Evolutionary conservation across 345 rosid species (phyloP), one percentile per base, ranked within the genome.

Genomic region (Eucalyptus decipiens): DNA sequence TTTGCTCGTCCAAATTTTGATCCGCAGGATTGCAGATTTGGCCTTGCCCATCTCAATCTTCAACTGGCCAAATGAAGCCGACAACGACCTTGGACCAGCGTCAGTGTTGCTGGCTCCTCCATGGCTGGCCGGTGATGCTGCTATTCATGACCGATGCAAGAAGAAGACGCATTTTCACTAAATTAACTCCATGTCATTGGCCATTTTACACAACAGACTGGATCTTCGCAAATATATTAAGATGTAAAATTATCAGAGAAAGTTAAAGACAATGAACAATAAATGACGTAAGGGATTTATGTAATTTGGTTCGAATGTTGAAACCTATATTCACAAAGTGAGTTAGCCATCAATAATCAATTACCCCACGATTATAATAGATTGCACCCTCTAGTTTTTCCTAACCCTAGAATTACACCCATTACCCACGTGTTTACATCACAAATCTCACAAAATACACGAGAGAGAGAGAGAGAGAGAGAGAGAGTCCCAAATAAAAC

Each of bases 251-350:
- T 67, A 67, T 67, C 9, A 1, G 2, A 67, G 80, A 65, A 32
- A 67, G 6, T 67, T 67, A 32, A 32, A 32, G 4, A 67, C 12
- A 9, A 67, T 17, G 7, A 32, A 32, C 23, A 17, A 17, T 5
- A 67, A 67, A 67, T 32, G 42, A 32, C 42, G 2, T 4, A 6
- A 67, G 21, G 5, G 4, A 67, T 67, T 67, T 67, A 8, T 18
- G 0, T 32, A 17, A 32, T n/a, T 67, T 3, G 6, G 12, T 5
- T 17, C 1, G 23, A 32, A 67, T 17, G 4, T 67, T 32, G 4
- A 17, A 67, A 32, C 1, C 4, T 32, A 32, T 11, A 0, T 67
- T 0, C 42, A 3, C 18, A 3, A 0, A 18, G 1, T 2, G 24
- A 18, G 26, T 11, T 9, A 69, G 80, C 7, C 81, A 69, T 37